phyloP scores from a whole-genome alignment of 306 rosid genomes.

The Cyclanthera cordifolia region DNA sequence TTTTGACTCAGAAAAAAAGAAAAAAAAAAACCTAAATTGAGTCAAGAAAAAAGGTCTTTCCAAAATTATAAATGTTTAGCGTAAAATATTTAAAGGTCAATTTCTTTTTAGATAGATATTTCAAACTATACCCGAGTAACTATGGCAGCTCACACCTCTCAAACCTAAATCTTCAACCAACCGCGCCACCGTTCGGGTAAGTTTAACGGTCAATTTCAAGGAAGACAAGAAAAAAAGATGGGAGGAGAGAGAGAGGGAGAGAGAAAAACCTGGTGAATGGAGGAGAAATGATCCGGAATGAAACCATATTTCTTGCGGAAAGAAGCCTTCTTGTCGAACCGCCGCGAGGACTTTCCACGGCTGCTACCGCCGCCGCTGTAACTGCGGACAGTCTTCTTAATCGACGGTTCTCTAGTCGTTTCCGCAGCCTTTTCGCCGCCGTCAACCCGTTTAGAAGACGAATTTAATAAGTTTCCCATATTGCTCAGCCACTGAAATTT shows the following conservation, averaged over 20 bases:
- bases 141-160: too few species aligned
- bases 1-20: too few species aligned
- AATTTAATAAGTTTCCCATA: neutral
- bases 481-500: neutral
- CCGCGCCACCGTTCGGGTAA: too few species aligned
- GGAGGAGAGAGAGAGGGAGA: too few species aligned
- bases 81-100: too few species aligned
- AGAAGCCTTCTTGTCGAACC: conserved; percentile 11
- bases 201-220: too few species aligned
- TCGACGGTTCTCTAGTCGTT: neutral
- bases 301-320: conserved; percentile 38
- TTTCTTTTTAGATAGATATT: too few species aligned
- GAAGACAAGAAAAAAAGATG: neutral
- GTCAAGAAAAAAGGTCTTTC: too few species aligned
- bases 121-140: too few species aligned
- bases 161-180: too few species aligned
- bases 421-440: neutral
- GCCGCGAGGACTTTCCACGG: neutral
- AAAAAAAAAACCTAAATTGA: too few species aligned
- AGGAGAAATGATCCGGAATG: conserved; percentile 46
- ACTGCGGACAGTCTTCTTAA: neutral
- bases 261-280: conserved; percentile 47
- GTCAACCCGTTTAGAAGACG: neutral
- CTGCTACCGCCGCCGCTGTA: neutral
- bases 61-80: too few species aligned